phyloP scores from a whole-genome alignment of 2,329 filamentous ascomycete genomes.

The Ceratocystis variospora region DNA sequence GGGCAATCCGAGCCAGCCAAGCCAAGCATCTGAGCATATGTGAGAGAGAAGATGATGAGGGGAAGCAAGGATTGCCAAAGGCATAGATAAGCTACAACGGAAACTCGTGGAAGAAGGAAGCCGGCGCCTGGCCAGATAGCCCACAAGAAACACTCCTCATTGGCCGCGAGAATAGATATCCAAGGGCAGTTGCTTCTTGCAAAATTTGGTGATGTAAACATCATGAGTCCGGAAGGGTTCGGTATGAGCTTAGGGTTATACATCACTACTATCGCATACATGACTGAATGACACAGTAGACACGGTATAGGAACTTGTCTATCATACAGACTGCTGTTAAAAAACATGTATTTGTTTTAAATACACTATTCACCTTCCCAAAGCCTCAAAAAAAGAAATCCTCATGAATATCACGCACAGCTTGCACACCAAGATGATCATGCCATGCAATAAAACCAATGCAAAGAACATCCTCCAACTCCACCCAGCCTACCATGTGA shows the following conservation, averaged over 20 bases:
- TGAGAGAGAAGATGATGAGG: not conserved
- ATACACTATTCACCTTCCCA: not conserved
- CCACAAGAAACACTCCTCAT: not conserved
- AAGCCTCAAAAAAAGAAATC: not conserved
- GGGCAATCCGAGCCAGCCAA: not conserved
- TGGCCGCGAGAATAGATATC: not conserved
- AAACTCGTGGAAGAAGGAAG: not conserved
- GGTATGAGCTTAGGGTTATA: not conserved
- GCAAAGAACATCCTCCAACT: not conserved
- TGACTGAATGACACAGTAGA: not conserved
- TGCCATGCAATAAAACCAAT: constrained; percentile 1
- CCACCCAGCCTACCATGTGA: not conserved
- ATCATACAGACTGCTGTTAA: not conserved
- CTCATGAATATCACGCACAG: not conserved
- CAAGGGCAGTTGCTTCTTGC: not conserved
- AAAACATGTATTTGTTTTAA: not conserved
- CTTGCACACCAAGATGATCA: constrained; percentile 5
- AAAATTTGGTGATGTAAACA: not conserved
- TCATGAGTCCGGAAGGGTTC: not conserved
- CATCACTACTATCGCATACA: not conserved
- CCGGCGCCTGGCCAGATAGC: not conserved
- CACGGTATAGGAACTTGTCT: not conserved
- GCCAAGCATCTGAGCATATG: not conserved
- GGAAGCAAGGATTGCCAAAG: not conserved
- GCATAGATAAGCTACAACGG: not conserved